These are phyloP conservation scores for Aureobasidium sp. DNA, from an alignment of 2,329 filamentous ascomycete genomes.

Conservation along the genomic window DNA sequence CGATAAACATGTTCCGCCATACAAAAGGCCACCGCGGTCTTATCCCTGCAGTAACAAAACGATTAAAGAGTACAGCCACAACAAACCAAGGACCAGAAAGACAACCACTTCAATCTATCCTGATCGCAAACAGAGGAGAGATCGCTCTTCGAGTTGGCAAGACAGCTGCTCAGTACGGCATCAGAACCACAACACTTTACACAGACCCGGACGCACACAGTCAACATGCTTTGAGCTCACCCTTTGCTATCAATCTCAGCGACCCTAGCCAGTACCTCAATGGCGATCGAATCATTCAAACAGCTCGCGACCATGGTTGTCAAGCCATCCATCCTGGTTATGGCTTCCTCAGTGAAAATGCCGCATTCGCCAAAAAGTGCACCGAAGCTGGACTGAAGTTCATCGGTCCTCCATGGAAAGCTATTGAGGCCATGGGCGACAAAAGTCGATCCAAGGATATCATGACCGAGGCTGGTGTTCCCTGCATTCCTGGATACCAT, in stretches of 20 bases:
- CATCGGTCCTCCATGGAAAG: constrained; percentile 77
- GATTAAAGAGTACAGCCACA: constrained; percentile 12
- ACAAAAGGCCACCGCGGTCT: constrained; percentile 13
- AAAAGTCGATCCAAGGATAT: constrained; percentile 92
- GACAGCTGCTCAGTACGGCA: constrained; percentile 80
- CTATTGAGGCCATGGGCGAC: constrained; percentile 78
- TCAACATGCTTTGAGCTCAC: constrained; percentile 80
- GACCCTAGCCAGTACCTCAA: constrained; percentile 86
- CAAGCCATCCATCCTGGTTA: constrained; percentile 93
- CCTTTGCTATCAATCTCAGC: constrained; percentile 75
- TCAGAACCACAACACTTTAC: constrained; percentile 88
- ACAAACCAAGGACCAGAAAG: constrained; percentile 12
- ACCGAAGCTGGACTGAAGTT: constrained; percentile 86
- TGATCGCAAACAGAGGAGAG: constrained; percentile 95
- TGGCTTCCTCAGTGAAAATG: constrained; percentile 89
- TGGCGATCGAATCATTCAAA: constrained; percentile 80
- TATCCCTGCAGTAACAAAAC: constrained; percentile 2
- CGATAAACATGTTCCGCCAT: constrained; percentile 5
- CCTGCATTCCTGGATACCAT: constrained; percentile 94
- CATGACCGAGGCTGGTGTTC: constrained; percentile 90
- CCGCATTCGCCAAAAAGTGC: constrained; percentile 79
- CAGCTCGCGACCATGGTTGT: constrained; percentile 79
- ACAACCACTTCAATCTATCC: constrained; percentile 50
- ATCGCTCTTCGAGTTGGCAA: constrained; percentile 89
- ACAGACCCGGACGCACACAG: constrained; percentile 81